These are phyloP conservation scores for Diphasiastrum complanatum DNA, from an alignment of 83 land plant species.

Conservation along the genomic window DNA sequence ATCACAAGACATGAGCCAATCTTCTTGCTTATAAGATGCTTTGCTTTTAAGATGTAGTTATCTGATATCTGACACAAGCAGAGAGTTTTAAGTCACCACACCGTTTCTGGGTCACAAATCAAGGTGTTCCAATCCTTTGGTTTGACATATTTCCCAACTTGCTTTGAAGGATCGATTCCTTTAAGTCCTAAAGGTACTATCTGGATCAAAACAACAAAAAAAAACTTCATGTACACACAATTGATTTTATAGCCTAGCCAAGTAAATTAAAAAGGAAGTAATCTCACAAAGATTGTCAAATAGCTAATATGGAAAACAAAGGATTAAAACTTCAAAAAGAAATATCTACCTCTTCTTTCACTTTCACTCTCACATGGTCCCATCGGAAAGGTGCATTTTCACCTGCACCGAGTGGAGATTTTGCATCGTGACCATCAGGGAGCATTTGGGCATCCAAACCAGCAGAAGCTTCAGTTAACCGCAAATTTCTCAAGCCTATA, in stretches of 20 bases:
- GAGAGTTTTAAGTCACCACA: constrained; percentile 25
- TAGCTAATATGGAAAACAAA: background rate
- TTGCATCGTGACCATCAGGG: constrained; percentile 73
- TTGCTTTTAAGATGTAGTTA: too few species aligned
- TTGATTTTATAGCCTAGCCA: background rate
- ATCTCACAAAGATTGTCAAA: background rate
- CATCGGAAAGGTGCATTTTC: constrained; percentile 97
- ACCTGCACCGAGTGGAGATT: constrained; percentile 90
- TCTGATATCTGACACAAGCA: background rate
- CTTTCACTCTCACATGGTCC: constrained; percentile 95
- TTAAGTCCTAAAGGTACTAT: constrained; percentile 90
- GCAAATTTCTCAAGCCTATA: constrained; percentile 54
- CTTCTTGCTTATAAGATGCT: too few species aligned
- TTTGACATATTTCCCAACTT: constrained; percentile 83
- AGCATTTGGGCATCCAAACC: constrained; percentile 76
- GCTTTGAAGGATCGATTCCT: constrained; percentile 57
- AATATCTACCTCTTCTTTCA: constrained; percentile 76
- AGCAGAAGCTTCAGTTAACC: constrained; percentile 67
- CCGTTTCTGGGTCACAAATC: constrained; percentile 81
- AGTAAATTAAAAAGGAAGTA: background rate
- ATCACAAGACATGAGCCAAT: too few species aligned
- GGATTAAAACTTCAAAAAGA: constrained; percentile 5
- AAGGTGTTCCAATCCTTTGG: constrained; percentile 87
- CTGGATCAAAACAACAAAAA: too few species aligned
- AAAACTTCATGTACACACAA: too few species aligned